Evolutionary conservation across 192 early-diverging fungal species (phyloP).

Genomic region (Glomus cerebriforme): DNA sequence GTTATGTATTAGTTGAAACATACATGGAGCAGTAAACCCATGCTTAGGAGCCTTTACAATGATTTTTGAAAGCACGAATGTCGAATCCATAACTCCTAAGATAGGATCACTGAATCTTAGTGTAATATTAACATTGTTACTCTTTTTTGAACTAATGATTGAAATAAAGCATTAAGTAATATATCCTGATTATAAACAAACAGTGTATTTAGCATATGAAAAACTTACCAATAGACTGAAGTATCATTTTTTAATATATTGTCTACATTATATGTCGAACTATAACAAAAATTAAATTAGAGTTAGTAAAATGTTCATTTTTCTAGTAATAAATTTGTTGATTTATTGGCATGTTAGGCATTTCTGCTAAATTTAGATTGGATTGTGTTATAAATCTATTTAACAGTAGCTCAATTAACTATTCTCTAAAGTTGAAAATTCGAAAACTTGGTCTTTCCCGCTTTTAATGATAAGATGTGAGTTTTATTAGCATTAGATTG

Average conservation of each 20-base stretch:
- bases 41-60: slow-evolving; percentile 49
- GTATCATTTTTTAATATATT: slow-evolving; percentile 50
- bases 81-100: slow-evolving; percentile 17
- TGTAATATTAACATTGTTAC: slow-evolving; percentile 45
- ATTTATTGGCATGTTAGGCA: too few relatives aligned
- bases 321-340: not conserved
- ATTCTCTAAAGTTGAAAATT: too few relatives aligned
- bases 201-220: not conserved
- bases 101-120: slow-evolving; percentile 36
- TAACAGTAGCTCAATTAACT: too few relatives aligned
- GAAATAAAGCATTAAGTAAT: not conserved
- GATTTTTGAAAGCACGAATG: slow-evolving; percentile 49
- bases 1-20: not conserved
- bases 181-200: not conserved
- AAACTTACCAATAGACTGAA: slow-evolving; percentile 48
- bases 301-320: not conserved
- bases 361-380: not conserved
- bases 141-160: slow-evolving; percentile 36
- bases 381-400: too few relatives aligned
- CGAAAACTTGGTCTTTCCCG: too few relatives aligned
- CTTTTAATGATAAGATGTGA: too few relatives aligned
- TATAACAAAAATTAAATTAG: not conserved
- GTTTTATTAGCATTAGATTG: too few relatives aligned
- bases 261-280: slow-evolving; percentile 42
- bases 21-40: slow-evolving; percentile 60